These are phyloP conservation scores for Camptophora hylomeconis DNA, from an alignment of 2,329 filamentous ascomycete species.

Conservation along the genomic window DNA sequence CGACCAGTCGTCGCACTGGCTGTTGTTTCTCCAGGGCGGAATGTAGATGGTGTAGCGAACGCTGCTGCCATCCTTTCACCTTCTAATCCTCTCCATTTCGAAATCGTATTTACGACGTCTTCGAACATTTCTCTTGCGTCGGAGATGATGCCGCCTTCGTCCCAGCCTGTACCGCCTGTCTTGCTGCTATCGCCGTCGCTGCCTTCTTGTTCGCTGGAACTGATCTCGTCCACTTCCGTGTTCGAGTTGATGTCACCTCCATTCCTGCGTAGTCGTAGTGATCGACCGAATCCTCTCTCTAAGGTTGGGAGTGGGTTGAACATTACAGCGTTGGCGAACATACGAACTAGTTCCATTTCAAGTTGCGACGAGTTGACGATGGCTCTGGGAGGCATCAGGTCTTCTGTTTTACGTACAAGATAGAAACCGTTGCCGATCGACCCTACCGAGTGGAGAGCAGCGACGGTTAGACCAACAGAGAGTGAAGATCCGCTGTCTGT, in stretches of 20 bases:
- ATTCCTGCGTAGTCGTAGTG: constrained; percentile 32
- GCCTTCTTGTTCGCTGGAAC: constrained; percentile 26
- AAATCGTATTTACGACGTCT: constrained; percentile 68
- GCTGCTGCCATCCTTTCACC: constrained; percentile 19
- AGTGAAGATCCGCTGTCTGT: background rate
- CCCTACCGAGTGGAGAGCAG: too few species aligned
- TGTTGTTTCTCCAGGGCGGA: constrained; percentile 2
- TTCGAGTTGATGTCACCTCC: constrained; percentile 26
- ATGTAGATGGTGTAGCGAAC: constrained; percentile 1
- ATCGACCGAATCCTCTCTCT: constrained; percentile 53
- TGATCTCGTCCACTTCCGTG: constrained; percentile 23
- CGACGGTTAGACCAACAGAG: too few species aligned
- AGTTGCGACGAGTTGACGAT: constrained; percentile 90
- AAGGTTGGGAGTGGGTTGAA: constrained; percentile 67
- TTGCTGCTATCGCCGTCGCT: constrained; percentile 20
- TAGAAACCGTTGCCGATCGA: constrained; percentile 29
- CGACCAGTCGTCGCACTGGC: constrained; percentile 7
- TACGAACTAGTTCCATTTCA: constrained; percentile 84
- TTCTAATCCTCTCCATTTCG: constrained; percentile 63
- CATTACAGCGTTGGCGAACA: constrained; percentile 98
- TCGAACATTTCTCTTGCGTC: constrained; percentile 83
- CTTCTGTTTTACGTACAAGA: constrained; percentile 46
- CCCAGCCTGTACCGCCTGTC: constrained; percentile 48
- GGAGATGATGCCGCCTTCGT: constrained; percentile 76
- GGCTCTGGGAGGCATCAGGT: constrained; percentile 70